Evolutionary conservation across 75 land plant species (phyloP), one percentile per base, ranked within the genome.

Genomic region (Ceratopteris richardii): DNA sequence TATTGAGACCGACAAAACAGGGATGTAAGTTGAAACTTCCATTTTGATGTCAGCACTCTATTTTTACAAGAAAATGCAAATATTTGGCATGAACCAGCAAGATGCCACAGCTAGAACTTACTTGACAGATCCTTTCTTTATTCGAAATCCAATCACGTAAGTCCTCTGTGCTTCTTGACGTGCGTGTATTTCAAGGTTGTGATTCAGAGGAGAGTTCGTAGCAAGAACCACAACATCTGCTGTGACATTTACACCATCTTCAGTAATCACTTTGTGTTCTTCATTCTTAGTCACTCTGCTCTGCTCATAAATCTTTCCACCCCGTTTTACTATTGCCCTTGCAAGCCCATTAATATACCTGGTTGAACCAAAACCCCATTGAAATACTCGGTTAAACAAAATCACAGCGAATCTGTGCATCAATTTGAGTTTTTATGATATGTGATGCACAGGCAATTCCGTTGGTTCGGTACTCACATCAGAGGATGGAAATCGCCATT

Each of bases 311-410:
- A 75, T 65, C 28, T 56, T 66, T 11, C 78, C 78, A 19, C 78
- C 69, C 30, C 64, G 31, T 39, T 50, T 71, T 19, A 41, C 62
- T 13, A 75, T 54, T 43, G 76, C 77, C 22, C 65, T 44, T 10
- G 69, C 78, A 39, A 75, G 51, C 29, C 77, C 77, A 22, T 75
- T 53, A 20, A 75, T 28, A 58, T 72, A 73, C 69, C 77, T 75
- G 29, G 23, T 51, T 16, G 41, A 25, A 14, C n/a, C n/a, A n/a
- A n/a, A n/a, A n/a, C n/a, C n/a, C n/a, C n/a, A n/a, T n/a, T n/a
- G n/a, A n/a, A n/a, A n/a, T n/a, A n/a, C n/a, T n/a, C n/a, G n/a
- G n/a, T n/a, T n/a, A n/a, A n/a, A n/a, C n/a, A n/a, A n/a, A n/a
- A n/a, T n/a, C n/a, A n/a, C n/a, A n/a, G n/a, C n/a, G n/a, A n/a